Conservation (phyloP, 106 monocot genomes). For the Phalaenopsis equestris region DNA sequence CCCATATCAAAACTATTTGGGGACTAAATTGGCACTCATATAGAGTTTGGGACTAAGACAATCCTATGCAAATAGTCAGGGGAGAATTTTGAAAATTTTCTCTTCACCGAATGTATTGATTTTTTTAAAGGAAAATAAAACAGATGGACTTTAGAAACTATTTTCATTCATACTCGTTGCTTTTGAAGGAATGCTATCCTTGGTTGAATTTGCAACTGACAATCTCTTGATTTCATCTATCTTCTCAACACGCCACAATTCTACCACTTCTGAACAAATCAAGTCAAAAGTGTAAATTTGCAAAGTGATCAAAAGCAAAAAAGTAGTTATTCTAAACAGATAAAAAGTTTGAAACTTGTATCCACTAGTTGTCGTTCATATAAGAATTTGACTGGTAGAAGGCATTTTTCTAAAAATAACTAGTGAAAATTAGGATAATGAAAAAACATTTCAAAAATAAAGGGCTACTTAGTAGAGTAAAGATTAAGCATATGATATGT, state of each 20-base stretch:
- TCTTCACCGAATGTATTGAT: not conserved
- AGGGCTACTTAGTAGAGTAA: not conserved
- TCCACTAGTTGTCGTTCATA: not conserved
- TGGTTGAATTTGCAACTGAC: slow-evolving; percentile 21
- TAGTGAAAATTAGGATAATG: not conserved
- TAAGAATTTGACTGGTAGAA: not conserved
- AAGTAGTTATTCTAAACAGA: not conserved
- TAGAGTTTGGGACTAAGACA: too few species aligned
- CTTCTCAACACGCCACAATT: slow-evolving; percentile 64
- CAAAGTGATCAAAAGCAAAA: not conserved
- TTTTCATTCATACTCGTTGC: slow-evolving; percentile 49
- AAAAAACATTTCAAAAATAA: not conserved
- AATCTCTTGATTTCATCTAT: slow-evolving; percentile 37
- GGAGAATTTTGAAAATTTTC: too few species aligned
- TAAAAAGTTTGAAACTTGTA: not conserved
- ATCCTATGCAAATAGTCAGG: too few species aligned
- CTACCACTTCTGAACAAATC: slow-evolving; percentile 48
- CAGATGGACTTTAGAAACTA: not conserved
- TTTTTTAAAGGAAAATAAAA: slow-evolving; percentile 2
- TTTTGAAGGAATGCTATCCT: slow-evolving; percentile 17
- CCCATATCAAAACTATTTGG: too few species aligned
- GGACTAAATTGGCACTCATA: too few species aligned
- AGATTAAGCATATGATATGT: not conserved
- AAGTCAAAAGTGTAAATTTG: not conserved
- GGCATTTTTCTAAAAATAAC: not conserved